Evolutionary conservation across 768 basidiomycete species (phyloP), one percentile per base, ranked within the genome.

Genomic region (Gloeostereum incarnatum): DNA sequence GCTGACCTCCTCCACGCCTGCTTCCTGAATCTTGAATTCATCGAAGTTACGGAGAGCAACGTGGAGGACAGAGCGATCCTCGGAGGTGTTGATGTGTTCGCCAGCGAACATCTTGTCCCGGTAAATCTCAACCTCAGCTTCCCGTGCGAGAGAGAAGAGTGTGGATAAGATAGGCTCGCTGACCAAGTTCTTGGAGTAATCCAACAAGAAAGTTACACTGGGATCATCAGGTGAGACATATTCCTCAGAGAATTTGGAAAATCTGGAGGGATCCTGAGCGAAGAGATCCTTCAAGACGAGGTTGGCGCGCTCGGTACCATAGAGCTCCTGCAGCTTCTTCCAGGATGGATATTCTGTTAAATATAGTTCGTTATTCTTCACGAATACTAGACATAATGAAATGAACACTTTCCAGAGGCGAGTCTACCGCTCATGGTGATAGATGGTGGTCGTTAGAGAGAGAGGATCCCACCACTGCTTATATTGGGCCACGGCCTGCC

Each of bases 81-180:
- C 96, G 17, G 91, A 93, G 13, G 93, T 98, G 68, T 98, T 98
- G 73, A 98, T 97, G 61, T 96, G 96, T 58, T 86, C 80, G 31
- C 96, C 94, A 1, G 81, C 60, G 56, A 94, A 97, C 92, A 98
- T 96, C 61, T 78, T 80, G 60, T 97, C 85, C 38, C 93, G 77
- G 56, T 72, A 77, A 16, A 69, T 54, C 72, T 96, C 91, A 40
- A 98, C 76, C 34, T 76, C 62, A 21, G 93, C 92, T 60, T 98
- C 94, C 42, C 76, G 71, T 19, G 79, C 89, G 42, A 99, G 80
- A 10, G 68, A 57, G 48, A 98, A 68, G 34, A 98, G 79, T 4
- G 77, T 71, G 26, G 71, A 61, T 45, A 93, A 71, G 61, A 97
- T 80, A 40, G 86, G 78, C 53, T 87, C 67, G 42, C 84, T 90